Conservation (phyloP, 352 stramenopile species). For the Phytopythium litorale region DNA sequence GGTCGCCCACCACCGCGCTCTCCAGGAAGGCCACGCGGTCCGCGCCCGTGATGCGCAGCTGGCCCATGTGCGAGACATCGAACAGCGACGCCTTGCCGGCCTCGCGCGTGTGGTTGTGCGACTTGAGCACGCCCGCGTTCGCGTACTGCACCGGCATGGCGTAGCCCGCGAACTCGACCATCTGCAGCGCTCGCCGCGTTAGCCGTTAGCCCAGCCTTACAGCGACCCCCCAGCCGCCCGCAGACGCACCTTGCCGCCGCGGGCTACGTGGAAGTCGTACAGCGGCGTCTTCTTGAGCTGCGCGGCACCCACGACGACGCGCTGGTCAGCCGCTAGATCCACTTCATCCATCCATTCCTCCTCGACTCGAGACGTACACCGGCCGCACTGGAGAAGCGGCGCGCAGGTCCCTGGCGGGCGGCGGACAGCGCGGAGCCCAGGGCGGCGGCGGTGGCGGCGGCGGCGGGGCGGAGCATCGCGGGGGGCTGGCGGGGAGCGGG, state of each 20-base stretch:
- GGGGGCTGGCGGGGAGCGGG: too few relatives aligned
- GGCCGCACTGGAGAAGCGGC: neutral
- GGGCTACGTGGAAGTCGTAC: constrained; percentile 69
- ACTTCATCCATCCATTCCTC: too few relatives aligned
- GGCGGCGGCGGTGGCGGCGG: too few relatives aligned
- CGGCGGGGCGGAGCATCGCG: neutral
- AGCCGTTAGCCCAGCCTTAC: neutral
- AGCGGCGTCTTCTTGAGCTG: constrained; percentile 81
- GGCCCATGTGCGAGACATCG: constrained; percentile 99
- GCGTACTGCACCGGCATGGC: constrained; percentile 96
- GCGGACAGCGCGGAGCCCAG: too few relatives aligned
- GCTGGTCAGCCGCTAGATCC: too few relatives aligned
- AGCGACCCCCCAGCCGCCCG: too few relatives aligned
- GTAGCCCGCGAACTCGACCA: constrained; percentile 97
- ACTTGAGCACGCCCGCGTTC: constrained; percentile 94
- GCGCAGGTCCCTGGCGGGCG: too few relatives aligned
- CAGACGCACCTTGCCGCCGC: constrained; percentile 54
- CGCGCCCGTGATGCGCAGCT: constrained; percentile 90
- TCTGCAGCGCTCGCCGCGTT: constrained; percentile 26
- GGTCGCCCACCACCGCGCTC: constrained; percentile 94
- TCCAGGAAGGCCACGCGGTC: constrained; percentile 96
- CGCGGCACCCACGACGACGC: neutral
- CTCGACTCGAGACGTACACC: neutral
- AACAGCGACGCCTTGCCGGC: constrained; percentile 90
- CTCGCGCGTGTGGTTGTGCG: constrained; percentile 80